Conservation (phyloP, 1,284 basidiomycete genomes). For the Psilocybe mexicana region DNA sequence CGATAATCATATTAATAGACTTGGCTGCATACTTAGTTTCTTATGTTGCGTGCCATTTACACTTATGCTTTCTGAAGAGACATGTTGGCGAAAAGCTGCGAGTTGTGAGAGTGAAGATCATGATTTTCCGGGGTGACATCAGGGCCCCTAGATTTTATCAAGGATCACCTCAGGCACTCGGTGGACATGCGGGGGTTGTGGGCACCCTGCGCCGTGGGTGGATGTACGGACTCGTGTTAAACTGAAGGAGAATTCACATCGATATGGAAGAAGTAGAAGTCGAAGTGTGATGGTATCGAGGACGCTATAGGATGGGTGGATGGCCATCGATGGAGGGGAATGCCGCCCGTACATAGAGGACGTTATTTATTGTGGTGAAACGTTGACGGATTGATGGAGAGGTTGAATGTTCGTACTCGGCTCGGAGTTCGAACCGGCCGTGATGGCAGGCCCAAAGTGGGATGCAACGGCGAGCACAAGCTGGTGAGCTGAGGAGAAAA, state of each 20-base stretch:
- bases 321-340: background rate
- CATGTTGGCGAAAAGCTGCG: background rate
- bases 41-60: background rate
- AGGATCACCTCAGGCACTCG: slow-evolving; percentile 1
- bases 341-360: background rate
- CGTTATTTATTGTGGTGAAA: background rate
- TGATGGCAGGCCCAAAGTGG: slow-evolving; percentile 20
- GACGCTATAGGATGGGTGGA: background rate
- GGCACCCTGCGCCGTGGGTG: background rate
- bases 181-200: background rate
- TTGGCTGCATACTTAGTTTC: too few species aligned
- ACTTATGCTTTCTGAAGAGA: background rate
- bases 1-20: slow-evolving; percentile 2
- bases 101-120: background rate
- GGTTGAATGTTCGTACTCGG: slow-evolving; percentile 19
- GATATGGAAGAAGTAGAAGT: slow-evolving; percentile 1
- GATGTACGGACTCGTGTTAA: slow-evolving; percentile 1
- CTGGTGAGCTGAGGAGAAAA: background rate
- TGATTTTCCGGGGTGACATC: background rate
- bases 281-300: slow-evolving; percentile 3
- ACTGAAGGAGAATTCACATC: background rate
- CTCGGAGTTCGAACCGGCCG: slow-evolving; percentile 28
- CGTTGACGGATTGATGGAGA: slow-evolving; percentile 7
- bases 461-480: slow-evolving; percentile 9
- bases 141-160: background rate